A percentile compares a stretch with the other conserved stretches of the same genome.
Conservation (phyloP, 306 rosid genomes). For the Cicer cuneatum region DNA sequence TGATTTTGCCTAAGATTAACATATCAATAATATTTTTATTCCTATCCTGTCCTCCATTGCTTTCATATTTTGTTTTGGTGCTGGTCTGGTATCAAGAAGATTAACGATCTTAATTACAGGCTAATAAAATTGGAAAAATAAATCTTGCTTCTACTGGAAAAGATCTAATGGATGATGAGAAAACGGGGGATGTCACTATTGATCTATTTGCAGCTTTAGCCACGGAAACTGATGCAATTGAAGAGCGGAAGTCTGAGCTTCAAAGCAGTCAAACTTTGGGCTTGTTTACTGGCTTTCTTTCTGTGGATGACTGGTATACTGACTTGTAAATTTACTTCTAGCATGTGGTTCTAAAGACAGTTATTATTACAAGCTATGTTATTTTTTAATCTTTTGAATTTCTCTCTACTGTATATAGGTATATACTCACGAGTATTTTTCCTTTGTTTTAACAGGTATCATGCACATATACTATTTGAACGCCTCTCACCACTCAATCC, state of each 20-base stretch:
- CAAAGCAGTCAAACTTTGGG: constrained; percentile 90
- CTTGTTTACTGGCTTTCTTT: constrained; percentile 90
- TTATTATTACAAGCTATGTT: not conserved
- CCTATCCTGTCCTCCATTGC: not conserved
- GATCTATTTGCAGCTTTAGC: constrained; percentile 88
- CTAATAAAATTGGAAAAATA: constrained; percentile 91
- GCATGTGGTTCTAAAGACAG: not conserved
- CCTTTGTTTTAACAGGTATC: constrained; percentile 65
- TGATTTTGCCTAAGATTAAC: constrained; percentile 22
- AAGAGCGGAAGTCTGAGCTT: constrained; percentile 80
- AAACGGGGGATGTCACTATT: constrained; percentile 86
- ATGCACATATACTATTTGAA: constrained; percentile 77
- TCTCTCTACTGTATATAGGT: not conserved
- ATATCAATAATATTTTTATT: not conserved
- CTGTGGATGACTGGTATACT: constrained; percentile 90
- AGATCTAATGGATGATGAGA: constrained; percentile 98
- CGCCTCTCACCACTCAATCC: constrained; percentile 84
- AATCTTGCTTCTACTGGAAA: constrained; percentile 98
- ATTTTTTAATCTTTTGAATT: constrained; percentile 5
- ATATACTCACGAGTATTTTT: constrained; percentile 25
- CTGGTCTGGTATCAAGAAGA: constrained; percentile 23
- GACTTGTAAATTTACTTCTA: constrained; percentile 32
- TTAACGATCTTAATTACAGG: constrained; percentile 60
- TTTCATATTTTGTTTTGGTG: constrained; percentile 23
- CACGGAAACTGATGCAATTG: constrained; percentile 77